phyloP scores from a whole-genome alignment of 331 rosid genomes.

The Malus hybrid region DNA sequence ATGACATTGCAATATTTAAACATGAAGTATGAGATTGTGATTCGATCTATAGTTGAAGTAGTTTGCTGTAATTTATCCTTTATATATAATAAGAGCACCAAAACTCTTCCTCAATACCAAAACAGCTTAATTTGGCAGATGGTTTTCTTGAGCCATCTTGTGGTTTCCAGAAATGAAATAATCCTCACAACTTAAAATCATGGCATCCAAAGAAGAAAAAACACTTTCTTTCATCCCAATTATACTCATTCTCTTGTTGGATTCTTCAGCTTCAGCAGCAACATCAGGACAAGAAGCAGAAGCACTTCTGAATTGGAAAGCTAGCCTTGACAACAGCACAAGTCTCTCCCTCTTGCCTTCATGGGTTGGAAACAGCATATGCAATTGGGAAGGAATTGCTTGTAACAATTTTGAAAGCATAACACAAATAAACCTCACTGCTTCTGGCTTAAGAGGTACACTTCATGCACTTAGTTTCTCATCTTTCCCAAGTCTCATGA shows the following conservation, averaged over 20 bases:
- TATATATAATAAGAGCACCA: too few relatives aligned
- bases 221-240: neutral
- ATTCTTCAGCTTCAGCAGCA: neutral
- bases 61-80: too few relatives aligned
- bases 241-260: neutral
- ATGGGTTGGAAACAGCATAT: neutral
- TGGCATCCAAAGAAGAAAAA: neutral
- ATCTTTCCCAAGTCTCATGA: conserved; percentile 5
- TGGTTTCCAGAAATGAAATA: neutral
- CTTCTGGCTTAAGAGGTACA: conserved; percentile 14
- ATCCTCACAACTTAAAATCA: neutral
- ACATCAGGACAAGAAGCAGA: neutral
- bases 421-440: neutral
- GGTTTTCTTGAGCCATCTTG: neutral
- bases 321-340: neutral
- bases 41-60: too few relatives aligned
- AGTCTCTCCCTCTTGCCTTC: neutral
- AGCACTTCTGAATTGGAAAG: conserved; percentile 13
- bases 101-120: neutral
- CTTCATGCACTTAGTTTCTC: conserved; percentile 8
- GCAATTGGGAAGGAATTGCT: conserved; percentile 14
- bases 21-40: too few relatives aligned
- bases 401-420: neutral
- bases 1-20: too few relatives aligned
- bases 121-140: neutral